Conservation (phyloP, 1,284 basidiomycete species). For the Trichosporon ovoides region DNA sequence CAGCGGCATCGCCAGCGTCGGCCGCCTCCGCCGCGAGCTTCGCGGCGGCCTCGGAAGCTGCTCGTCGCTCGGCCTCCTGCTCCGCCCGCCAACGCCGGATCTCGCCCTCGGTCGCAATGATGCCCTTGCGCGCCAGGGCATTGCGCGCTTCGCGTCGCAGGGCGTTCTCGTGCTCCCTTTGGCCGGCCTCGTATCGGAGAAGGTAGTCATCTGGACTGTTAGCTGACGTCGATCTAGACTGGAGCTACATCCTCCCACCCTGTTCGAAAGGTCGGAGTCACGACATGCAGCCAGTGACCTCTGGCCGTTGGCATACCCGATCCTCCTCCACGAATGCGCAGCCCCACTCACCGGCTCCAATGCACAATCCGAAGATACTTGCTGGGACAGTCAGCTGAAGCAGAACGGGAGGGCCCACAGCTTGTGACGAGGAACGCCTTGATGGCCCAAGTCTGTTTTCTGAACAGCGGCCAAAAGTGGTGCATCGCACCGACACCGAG, state of each 20-base stretch:
- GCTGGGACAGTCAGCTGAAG: conserved; percentile 45
- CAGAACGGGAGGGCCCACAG: conserved; percentile 15
- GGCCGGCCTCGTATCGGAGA: conserved; percentile 61
- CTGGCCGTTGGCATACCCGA: background rate
- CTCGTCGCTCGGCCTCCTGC: conserved; percentile 38
- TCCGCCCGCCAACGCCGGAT: conserved; percentile 70
- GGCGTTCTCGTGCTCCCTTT: conserved; percentile 62
- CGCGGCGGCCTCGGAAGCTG: conserved; percentile 12
- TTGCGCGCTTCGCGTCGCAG: conserved; percentile 67
- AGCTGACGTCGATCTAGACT: background rate
- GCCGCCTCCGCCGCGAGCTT: conserved; percentile 13
- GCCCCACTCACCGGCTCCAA: conserved; percentile 53
- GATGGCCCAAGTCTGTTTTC: conserved; percentile 72
- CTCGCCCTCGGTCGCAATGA: conserved; percentile 74
- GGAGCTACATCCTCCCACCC: no score
- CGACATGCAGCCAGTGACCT: background rate
- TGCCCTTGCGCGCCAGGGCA: conserved; percentile 60
- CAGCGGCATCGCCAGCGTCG: conserved; percentile 5
- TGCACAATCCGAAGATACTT: conserved; percentile 63
- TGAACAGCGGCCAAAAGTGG: conserved; percentile 68
- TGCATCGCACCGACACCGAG: conserved; percentile 64
- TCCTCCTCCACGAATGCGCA: background rate
- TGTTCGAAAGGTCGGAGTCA: background rate
- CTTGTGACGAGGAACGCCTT: conserved; percentile 60
- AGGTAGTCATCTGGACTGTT: conserved; percentile 61